Base-by-base conservation (phyloP, 2,329 filamentous ascomycete genomes). In the Claviceps purpurea region DNA sequence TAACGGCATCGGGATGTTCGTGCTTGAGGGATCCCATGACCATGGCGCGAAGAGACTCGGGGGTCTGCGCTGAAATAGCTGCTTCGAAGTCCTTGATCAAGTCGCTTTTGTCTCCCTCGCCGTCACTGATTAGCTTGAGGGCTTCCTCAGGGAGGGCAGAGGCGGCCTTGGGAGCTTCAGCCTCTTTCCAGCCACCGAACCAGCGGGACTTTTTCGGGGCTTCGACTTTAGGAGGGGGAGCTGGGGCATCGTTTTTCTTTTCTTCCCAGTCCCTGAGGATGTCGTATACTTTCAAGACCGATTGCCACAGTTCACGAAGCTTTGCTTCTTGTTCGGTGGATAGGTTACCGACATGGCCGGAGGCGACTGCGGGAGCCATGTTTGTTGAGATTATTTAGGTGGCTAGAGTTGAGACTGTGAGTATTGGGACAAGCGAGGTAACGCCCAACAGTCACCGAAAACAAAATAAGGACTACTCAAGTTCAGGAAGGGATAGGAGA, bases 1-100 rank as follows among this genome's bases (percentile, higher is more conserved):
- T 57, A 1, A 66, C 53, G 0, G 66, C 63, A 50, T 72, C 69
- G 0, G 70, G 69, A 49, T 72, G 60, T 37, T 72, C 64, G 13
- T 50, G 48, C 48, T 54, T 55, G 38, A 55, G 10, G 6, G 49
- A 40, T 14, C 16, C 30, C 16, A 61, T 53, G 34, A 65, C 47
- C 47, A 61, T 51, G 50, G 51, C 54, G n/a, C 53, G 47, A 14
- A 51, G 43, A 8, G 51, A 53, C 3, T 37, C 44, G 30, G 45
- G 49, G 11, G 40, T 50, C 47, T 54, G 45, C 7, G 50, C 39
- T 4, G 53, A 38, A 38, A 54, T 42, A 34, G 50, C 53, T 10
- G 44, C 22, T 41, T 54, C 50, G 16, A 54, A 54, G 16, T 54
- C 50, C 50, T 54, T 54, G 47, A 42, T 44, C 44, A 54, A 24